Conservation (phyloP, 2,329 filamentous ascomycete species). For the Penicillium sp. region DNA sequence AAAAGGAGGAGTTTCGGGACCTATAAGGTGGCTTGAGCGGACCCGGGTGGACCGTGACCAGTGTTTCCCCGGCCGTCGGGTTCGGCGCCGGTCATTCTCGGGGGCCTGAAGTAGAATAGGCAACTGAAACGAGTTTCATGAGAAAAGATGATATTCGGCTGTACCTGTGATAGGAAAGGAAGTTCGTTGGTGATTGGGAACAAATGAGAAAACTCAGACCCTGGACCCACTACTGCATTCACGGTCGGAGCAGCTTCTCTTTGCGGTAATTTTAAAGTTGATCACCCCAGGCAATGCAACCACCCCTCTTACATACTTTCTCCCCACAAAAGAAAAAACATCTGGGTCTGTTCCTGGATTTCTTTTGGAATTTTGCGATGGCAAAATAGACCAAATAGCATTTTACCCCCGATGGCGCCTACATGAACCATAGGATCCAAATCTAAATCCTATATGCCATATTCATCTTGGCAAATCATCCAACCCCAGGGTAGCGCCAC, state of each 20-base stretch:
- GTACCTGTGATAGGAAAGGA: background rate
- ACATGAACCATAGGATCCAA: background rate
- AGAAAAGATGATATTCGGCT: background rate
- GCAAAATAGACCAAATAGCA: background rate
- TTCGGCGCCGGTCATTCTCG: background rate
- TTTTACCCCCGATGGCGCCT: background rate
- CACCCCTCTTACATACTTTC: background rate
- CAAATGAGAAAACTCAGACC: background rate
- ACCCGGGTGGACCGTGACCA: background rate
- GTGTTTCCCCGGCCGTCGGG: background rate
- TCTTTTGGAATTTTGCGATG: background rate
- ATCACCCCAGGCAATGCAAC: background rate
- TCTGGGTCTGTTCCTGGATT: background rate
- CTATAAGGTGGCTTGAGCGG: background rate
- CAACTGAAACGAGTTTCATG: constrained; percentile 4
- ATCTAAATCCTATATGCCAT: background rate
- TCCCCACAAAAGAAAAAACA: background rate
- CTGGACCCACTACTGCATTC: background rate
- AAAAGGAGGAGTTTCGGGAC: background rate
- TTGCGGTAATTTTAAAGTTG: background rate
- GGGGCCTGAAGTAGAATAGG: background rate
- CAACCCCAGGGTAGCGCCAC: background rate
- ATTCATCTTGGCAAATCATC: background rate
- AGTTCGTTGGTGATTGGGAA: background rate
- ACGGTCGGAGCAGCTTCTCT: background rate